Conservation (phyloP, 441 rosid species). For the Populus hybrid region DNA sequence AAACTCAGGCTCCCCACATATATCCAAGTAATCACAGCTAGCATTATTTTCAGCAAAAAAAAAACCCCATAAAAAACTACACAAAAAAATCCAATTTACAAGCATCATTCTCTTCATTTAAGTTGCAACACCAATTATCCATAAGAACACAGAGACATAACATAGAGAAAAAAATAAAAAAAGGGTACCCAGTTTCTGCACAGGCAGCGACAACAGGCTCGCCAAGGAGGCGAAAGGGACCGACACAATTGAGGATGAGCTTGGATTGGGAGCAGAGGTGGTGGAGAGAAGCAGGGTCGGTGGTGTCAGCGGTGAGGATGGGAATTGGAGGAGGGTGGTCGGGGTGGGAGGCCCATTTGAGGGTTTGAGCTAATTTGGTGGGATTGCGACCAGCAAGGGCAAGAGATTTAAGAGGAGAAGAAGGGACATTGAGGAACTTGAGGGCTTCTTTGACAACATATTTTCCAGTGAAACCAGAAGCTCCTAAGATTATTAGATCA, state of each 20-base stretch:
- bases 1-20: conserved; percentile 91
- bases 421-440: conserved; percentile 60
- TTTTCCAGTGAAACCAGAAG: conserved; percentile 89
- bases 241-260: conserved; percentile 81
- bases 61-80: background rate
- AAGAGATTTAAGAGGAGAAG: conserved; percentile 60
- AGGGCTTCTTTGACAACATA: conserved; percentile 83
- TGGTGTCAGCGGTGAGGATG: conserved; percentile 64
- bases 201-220: conserved; percentile 85
- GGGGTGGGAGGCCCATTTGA: conserved; percentile 75
- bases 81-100: background rate
- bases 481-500: conserved; percentile 73
- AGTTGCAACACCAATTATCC: background rate
- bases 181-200: conserved; percentile 56
- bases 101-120: background rate
- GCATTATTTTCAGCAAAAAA: background rate
- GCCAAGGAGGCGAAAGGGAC: conserved; percentile 81
- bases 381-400: conserved; percentile 86
- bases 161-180: background rate
- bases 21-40: conserved; percentile 90
- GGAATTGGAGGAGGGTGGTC: conserved; percentile 50
- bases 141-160: background rate
- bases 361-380: conserved; percentile 50
- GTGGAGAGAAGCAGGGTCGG: conserved; percentile 67
- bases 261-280: conserved; percentile 59